Conservation (phyloP, 768 basidiomycete species). For the Leccinum disarticulatum region DNA sequence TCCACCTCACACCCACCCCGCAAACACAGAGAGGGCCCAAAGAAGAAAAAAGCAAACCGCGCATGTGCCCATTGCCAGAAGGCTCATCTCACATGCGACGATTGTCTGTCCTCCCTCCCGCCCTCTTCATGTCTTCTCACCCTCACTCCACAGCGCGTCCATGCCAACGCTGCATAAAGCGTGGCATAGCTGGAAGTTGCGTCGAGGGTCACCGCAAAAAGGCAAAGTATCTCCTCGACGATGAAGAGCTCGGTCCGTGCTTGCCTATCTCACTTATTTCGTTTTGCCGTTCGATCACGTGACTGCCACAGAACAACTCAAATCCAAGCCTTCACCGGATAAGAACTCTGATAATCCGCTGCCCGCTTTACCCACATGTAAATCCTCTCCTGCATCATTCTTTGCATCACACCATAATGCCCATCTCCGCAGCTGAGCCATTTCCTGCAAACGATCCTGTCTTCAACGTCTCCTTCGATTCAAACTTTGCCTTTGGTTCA, state of each 20-base stretch:
- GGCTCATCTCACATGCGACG: constrained; percentile 98
- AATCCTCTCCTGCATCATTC: constrained; percentile 2
- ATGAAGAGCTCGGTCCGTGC: constrained; percentile 81
- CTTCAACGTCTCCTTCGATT: constrained; percentile 60
- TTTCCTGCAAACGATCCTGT: constrained; percentile 57
- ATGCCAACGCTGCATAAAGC: constrained; percentile 93
- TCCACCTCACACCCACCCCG: constrained; percentile 42
- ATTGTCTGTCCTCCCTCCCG: constrained; percentile 59
- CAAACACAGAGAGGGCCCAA: constrained; percentile 72
- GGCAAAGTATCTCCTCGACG: constrained; percentile 94
- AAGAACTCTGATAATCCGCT: constrained; percentile 32
- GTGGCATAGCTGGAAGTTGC: constrained; percentile 84
- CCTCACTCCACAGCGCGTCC: constrained; percentile 69
- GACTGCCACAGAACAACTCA: constrained; percentile 39
- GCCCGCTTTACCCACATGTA: constrained; percentile 34
- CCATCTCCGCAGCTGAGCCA: constrained; percentile 42
- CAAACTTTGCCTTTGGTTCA: constrained; percentile 70
- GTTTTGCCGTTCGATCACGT: constrained; percentile 24
- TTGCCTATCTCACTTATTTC: neutral
- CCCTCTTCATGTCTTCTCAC: constrained; percentile 12
- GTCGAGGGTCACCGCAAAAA: constrained; percentile 96
- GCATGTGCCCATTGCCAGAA: constrained; percentile 97
- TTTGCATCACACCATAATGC: constrained; percentile 12
- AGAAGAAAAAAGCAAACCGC: constrained; percentile 93
- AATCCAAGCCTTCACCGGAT: constrained; percentile 31